Base-by-base conservation (phyloP, 2,329 filamentous ascomycete species). In the Trichophyton verrucosum region DNA sequence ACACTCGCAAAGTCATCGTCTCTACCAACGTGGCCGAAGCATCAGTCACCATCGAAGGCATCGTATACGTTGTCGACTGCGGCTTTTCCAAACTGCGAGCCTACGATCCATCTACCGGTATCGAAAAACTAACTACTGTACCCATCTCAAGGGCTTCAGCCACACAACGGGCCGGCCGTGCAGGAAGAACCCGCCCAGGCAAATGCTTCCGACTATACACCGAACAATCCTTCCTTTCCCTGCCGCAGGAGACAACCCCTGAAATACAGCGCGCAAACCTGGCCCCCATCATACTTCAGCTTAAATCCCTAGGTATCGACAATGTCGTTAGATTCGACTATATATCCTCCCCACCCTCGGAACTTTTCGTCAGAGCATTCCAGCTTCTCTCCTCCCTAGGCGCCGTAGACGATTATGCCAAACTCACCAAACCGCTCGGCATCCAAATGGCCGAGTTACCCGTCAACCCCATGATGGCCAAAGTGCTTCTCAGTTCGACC, bases 21-120 rank as follows among this genome's bases (percentile, higher is more conserved):
- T 87, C 89, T 3, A 97, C 94, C 62, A 97, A 97, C 71, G 96
- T 97, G 65, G 91, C 94, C 11, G 94, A 99, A 77, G 92, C 94
- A 3, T 96, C 90, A 1, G 87, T 99, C 49, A 97, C 94, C 15
- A 95, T 97, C 61, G 86, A 94, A 59, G 91, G 90, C 2, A 91
- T 97, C 63, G 86, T 91, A 60, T 95, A 89, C 69, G 92, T 99
- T 4, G 78, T 97, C 57, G 94, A 99, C 72, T 86, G 84, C 59
- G 94, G 94, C 1, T 96, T 89, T 70, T 91, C 95, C 65, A 97
- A 97, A 72, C 78, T 96, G 20, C 84, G 91, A 44, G 87, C 88
- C 5, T 97, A 90, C 74, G 87, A 95, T 66, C 89, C 92, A 0
- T 80, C 72, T 15, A 92, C 89, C 0, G 89, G 91, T 11, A 95